Base-by-base conservation (phyloP, 352 stramenopile species). In the Phytopythium delawarense region DNA sequence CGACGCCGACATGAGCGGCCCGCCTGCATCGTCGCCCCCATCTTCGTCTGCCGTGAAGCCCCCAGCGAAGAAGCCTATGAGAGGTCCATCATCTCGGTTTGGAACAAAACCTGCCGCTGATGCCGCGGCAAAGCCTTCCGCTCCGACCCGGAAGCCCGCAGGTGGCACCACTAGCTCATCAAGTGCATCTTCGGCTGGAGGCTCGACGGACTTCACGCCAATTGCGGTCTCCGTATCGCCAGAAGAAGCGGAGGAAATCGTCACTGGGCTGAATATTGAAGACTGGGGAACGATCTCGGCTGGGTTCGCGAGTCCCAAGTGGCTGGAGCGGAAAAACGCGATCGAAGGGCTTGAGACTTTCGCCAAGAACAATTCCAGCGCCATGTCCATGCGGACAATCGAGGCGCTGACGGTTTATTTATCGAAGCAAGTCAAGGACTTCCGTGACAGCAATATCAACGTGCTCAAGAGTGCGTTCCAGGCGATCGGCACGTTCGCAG, bases 381-480 rank as follows among this genome's bases (percentile, higher is more conserved):
- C 61, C 52, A 85, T 94, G 80, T 87, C 34, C 18, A 75, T 85
- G 59, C 68, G 71, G 32, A 69, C 85, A 16, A 86, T 93, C 45
- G 87, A 96, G 57, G 84, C 85, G 9, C 69, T 96, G 42, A 87
- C 81, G 9, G 54, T 94, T 37, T 91, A 86, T 64, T 40, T 94
- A 55, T 65, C 71, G 23, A 88, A 85, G 39, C 76, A 92, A 69
- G 81, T 92, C 12, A 95, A 95, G 58, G 76, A 90, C 51, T 94
- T 96, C 61, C 92, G 91, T 58, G 87, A 96, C 62, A 94, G 81
- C 67, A 96, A 96, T 62, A 90, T 96, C 61, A 94, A 96, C 55
- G 87, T 95, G 4, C 59, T 96, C 16, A 91, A 89, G 55, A 91
- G 86, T 60, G 77, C 86, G 13, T 96, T 96, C 46, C 77, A 95